Evolutionary conservation across 176 grass and related monocot species (phyloP), one percentile per base, ranked within the genome.

Genomic region (Raddia guianensis): DNA sequence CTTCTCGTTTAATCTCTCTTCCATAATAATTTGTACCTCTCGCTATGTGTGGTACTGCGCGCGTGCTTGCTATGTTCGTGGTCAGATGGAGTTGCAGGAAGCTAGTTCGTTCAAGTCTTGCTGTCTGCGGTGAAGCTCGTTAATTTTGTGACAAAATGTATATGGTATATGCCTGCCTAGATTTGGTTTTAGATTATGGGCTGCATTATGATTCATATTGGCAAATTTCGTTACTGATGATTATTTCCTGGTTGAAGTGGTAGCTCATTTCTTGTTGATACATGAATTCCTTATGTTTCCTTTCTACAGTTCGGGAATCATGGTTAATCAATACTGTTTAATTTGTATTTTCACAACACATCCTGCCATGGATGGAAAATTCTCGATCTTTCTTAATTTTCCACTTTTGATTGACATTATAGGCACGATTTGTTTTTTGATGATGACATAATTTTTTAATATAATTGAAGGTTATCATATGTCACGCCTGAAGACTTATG

Each of bases 31-130:
- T 78, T 63, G 56, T 63, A 53, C 33, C 18, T 55, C 19, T 12
- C 16, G 37, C 37, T 40, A 27, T 27, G 0, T 4, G 49, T 37
- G 8, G 0, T 76, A 43, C 73, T 16, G 12, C 19, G 42, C 9
- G n/a, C 18, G 3, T 56, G 65, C 65, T 58, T 79, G 48, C 49
- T 63, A 59, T 56, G 51, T 68, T 37, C 34, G 20, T 21, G 16
- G 59, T 49, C 72, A 11, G 53, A n/a, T 8, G 63, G 21, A 68
- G 15, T 42, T 40, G 68, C 69, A 42, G 16, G 69, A 67, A 80
- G 9, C 19, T 64, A 14, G 2, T 67, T 62, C 45, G 63, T 58
- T 14, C 18, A n/a, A 44, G 13, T 52, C 4, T 55, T 27, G 12
- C 8, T 43, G 12, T 32, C 8, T 62, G 14, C 32, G 32, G 6